Evolutionary conservation across 371 early-diverging fungal genomes (phyloP).

Genomic region (Mucor piriformis): DNA sequence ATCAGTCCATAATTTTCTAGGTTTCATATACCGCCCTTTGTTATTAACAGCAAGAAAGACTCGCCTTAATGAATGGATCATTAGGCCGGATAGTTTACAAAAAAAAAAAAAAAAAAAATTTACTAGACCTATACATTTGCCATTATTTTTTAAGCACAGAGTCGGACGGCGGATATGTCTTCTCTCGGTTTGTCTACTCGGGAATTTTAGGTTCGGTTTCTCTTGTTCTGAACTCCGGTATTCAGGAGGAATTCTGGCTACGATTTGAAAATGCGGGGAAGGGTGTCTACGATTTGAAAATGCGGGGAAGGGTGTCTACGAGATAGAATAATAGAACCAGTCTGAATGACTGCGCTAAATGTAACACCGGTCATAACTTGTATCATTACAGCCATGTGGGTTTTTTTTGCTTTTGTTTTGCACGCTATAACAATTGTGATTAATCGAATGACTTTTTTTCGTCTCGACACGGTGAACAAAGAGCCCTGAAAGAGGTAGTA

Average conservation of each 20-base stretch:
- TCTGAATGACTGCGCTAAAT: not conserved
- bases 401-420: not conserved
- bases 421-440: not conserved
- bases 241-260: not conserved
- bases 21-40: too few relatives aligned
- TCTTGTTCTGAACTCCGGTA: not conserved
- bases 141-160: not conserved
- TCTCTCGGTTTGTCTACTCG: not conserved
- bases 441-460: not conserved
- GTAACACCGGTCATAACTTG: not conserved
- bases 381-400: not conserved
- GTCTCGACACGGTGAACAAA: too few relatives aligned
- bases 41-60: not conserved
- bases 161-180: not conserved
- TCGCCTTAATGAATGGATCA: too few relatives aligned
- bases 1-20: not conserved
- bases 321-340: not conserved
- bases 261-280: not conserved
- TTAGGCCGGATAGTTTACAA: too few relatives aligned
- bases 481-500: not conserved
- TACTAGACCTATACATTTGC: not conserved
- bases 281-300: not conserved
- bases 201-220: not conserved
- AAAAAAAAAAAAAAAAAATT: not conserved
- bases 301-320: slow-evolving; percentile 2